Evolutionary conservation across 2,329 filamentous ascomycete species (phyloP).

Genomic region (Orbilia quercus): DNA sequence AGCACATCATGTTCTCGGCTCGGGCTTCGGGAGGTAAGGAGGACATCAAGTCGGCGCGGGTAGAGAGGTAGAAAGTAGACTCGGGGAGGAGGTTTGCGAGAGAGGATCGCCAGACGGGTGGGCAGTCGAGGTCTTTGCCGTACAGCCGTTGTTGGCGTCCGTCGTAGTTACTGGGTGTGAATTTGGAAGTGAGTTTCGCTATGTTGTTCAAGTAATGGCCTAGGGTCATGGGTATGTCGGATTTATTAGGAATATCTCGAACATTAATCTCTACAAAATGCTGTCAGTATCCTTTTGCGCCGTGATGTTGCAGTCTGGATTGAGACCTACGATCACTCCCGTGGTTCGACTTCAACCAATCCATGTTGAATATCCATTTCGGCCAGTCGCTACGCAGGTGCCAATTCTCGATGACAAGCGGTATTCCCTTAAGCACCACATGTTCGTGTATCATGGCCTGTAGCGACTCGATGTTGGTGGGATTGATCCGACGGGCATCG

Average conservation of each 20-base stretch:
- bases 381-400: constrained; percentile 74
- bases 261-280: constrained; percentile 77
- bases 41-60: constrained; percentile 93
- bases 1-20: constrained; percentile 97
- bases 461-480: constrained; percentile 80
- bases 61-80: constrained; percentile 88
- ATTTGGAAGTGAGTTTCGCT: constrained; percentile 84
- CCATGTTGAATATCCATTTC: constrained; percentile 78
- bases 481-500: constrained; percentile 79
- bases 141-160: constrained; percentile 87
- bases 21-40: constrained; percentile 86
- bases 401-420: constrained; percentile 91
- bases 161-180: constrained; percentile 78
- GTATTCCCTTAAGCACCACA: constrained; percentile 85
- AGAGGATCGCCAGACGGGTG: constrained; percentile 83
- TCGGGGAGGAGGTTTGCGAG: constrained; percentile 81
- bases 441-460: constrained; percentile 86
- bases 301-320: constrained; percentile 47
- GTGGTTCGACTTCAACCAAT: constrained; percentile 83
- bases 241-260: constrained; percentile 78
- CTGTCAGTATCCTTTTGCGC: constrained; percentile 56
- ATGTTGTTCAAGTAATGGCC: constrained; percentile 91
- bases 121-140: constrained; percentile 96
- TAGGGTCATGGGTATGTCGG: constrained; percentile 83
- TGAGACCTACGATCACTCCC: constrained; percentile 76